Base-by-base conservation (phyloP, 192 early-diverging fungal genomes). In the Chytriomyces confervae region DNA sequence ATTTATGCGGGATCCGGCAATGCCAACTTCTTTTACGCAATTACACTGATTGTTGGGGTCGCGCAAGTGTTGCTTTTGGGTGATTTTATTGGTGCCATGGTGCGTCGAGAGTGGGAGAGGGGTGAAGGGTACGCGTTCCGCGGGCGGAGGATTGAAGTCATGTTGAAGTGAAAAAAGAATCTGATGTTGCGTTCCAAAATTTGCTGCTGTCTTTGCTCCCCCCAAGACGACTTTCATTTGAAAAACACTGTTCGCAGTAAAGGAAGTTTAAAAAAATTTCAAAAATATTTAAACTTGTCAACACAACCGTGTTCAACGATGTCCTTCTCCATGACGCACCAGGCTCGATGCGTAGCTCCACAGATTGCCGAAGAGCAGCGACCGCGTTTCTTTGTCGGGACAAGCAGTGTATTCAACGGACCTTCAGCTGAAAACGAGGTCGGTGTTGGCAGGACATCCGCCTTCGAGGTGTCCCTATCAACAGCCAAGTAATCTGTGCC, bases 1-100 rank as follows among this genome's bases (percentile, higher is more conserved):
- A 92, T 98, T 48, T 96, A 96, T 81, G 91, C 92, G 23, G 98
- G 97, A 9, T 93, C 91, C 66, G 98, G 96, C 29, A 99, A 99
- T 84, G 94, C 97, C 69, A 99, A 99, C 80, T 99, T 98, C 79
- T 97, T 95, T 78, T 99, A 97, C 77, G 95, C 97, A 5, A 96
- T 97, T 11, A 98, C 95, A 1, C 89, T 99, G 50, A 94, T 99
- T 5, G 96, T 94, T 57, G 93, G 89, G 18, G 83, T 96, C 66
- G 93, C 93, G 0, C 95, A 97, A 83, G 91, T 97, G 50, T 81
- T 95, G 18, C 80, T 97, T 63, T 73, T 97, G 43, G 91, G 95
- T 20, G 97, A 99, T 82, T 72, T 92, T n/a, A 91, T 90, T n/a
- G 90, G 83, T 70, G 93, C 96, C 10, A 84, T 88, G 77, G 80